Conservation (phyloP, 176 grass and related monocot genomes). For the Phoenix roebelenii region DNA sequence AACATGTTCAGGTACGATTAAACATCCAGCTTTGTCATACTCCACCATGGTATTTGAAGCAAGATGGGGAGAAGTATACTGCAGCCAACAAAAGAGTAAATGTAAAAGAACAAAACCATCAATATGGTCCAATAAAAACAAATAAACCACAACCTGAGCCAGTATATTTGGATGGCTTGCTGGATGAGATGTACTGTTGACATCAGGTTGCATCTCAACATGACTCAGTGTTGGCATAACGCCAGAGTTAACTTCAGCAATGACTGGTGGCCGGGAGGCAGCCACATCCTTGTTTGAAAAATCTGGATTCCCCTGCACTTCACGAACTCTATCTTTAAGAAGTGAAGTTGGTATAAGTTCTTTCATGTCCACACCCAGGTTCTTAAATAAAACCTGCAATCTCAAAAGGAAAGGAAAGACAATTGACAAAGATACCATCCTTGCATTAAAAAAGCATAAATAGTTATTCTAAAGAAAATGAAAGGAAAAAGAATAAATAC, state of each 20-base stretch:
- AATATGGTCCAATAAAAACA: neutral
- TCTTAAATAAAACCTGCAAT: slow-evolving; percentile 87
- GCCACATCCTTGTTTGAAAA: slow-evolving; percentile 90
- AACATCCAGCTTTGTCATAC: slow-evolving; percentile 72
- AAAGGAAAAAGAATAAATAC: slow-evolving; percentile 22
- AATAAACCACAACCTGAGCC: slow-evolving; percentile 40
- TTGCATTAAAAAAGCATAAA: too few relatives aligned
- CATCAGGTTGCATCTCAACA: slow-evolving; percentile 63
- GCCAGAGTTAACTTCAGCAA: slow-evolving; percentile 40
- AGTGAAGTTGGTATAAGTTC: slow-evolving; percentile 84
- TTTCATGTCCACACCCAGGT: slow-evolving; percentile 89
- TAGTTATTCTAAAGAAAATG: too few relatives aligned
- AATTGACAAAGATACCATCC: too few relatives aligned
- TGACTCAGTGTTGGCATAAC: slow-evolving; percentile 45
- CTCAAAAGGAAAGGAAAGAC: neutral
- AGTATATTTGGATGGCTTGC: slow-evolving; percentile 57
- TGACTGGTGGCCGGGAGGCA: slow-evolving; percentile 45
- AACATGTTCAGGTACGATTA: slow-evolving; percentile 72
- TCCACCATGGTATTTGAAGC: slow-evolving; percentile 62
- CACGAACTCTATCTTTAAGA: slow-evolving; percentile 62
- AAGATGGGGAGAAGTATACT: slow-evolving; percentile 41
- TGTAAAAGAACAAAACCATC: too few relatives aligned
- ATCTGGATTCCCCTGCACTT: slow-evolving; percentile 85
- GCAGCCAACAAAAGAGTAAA: slow-evolving; percentile 38
- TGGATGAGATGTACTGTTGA: slow-evolving; percentile 48